Evolutionary conservation across 1,284 basidiomycete genomes (phyloP), one percentile per base, ranked within the genome.

Genomic region (Sporisorium scitamineum): DNA sequence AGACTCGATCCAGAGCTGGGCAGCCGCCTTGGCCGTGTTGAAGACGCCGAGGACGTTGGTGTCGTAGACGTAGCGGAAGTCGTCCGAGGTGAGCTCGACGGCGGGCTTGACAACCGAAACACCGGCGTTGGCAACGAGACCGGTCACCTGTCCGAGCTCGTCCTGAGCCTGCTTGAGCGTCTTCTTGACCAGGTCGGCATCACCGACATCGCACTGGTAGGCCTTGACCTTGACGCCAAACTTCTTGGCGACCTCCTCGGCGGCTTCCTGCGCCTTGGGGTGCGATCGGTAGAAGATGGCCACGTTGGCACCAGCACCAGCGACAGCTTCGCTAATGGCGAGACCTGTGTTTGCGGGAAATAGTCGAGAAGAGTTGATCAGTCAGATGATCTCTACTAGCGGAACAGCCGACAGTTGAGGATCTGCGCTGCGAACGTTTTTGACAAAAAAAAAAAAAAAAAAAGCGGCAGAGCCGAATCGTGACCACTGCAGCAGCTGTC

Each of bases 31-130:
- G 73, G 72, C 72, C 18, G 76, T 69, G 80, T 85, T 85, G 79
- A 85, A 85, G 52, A 84, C 84, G 53, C 84, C 84, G 45, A 85
- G 77, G 18, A 85, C 84, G 68, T 85, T 85, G 63, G 82, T 80
- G 71, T 84, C 72, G 76, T 82, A 85, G 29, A 85, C 82, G 70
- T 83, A 81, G 67, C 78, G 70, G 78, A 83, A 84, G 80, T 85
- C 82, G 8, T 84, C 81, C 10, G 79, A 37, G 41, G 78, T 84
- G 22, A 85, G 76, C 60, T 84, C 84, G 44, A 88, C 56, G 0
- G 82, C 84, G 9, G 82, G 84, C 77, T 85, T 84, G 54, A 85
- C 82, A 26, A 84, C 81, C 20, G 80, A 82, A 37, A 84, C 81
- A 76, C 82, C 82, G 37, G 80, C 82, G 67, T 84, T 80, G 63